Base-by-base conservation (phyloP, 768 basidiomycete genomes). In the Porphyrellus cyaneotinctus region DNA sequence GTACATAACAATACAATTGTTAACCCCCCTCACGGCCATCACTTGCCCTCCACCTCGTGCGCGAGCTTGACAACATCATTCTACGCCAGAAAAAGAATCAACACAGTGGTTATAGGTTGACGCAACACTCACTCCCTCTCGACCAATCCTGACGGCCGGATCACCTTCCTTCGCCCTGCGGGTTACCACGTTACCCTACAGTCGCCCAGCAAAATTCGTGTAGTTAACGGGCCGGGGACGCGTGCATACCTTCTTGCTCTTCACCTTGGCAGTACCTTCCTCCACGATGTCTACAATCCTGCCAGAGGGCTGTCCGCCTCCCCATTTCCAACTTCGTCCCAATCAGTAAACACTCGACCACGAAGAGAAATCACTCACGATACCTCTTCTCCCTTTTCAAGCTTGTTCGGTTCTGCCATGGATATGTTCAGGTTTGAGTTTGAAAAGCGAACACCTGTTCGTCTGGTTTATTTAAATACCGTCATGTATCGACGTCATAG, bases 1-100 rank as follows among this genome's bases (percentile, higher is more conserved):
- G 42, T 51, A 57, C 43, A 51, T 39, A 46, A 59, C 33, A 31
- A 42, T 43, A 47, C 18, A 13, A 43, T 32, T 42, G 45, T 28
- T 12, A 41, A n/a, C n/a, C n/a, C 22, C 6, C 28, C 10, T 24
- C 20, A 23, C 20, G 30, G 17, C 9, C 24, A 18, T 50, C 39
- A 39, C 14, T 26, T 55, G 9, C 71, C 63, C 41, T 73, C 72
- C 13, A 73, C 72, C 63, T 80, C 77, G 51, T 78, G 76, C 0
- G 77, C 76, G 9, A 76, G 66, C 71, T 80, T 80, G 43, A 79
- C 78, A 3, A 78, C 76, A 54, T 79, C 71, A 51, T 78, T 80
- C 76, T 80, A 28, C 20, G 15, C 18, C 22, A 20, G 9, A 37
- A 22, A 30, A 14, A 20, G n/a, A n/a, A 10, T 41, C 18, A 42